A percentile compares a stretch with the other conserved stretches of the same genome.
phyloP scores from a whole-genome alignment of 179 eudicot genomes.

The Drosera spatulata region DNA sequence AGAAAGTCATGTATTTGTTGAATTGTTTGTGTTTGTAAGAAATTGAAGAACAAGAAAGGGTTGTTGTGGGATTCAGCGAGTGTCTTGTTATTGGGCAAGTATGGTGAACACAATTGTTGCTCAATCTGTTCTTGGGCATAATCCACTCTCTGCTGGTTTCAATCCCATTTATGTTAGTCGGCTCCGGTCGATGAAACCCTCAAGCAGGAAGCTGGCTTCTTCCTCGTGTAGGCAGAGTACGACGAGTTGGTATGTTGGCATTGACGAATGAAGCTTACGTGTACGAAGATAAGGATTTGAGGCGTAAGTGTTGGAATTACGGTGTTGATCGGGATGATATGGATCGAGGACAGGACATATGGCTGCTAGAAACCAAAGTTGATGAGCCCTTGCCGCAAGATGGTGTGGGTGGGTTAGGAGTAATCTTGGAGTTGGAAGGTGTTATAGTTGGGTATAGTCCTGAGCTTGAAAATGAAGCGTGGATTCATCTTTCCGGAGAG shows the following conservation, averaged over 20 bases:
- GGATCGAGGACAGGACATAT: constrained; percentile 48
- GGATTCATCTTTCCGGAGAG: constrained; percentile 74
- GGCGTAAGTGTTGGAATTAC: constrained; percentile 32
- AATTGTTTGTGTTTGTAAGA: too few relatives aligned
- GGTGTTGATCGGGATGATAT: constrained; percentile 22
- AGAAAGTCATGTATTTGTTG: too few relatives aligned
- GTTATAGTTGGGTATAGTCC: constrained; percentile 81
- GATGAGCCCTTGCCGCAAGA: constrained; percentile 67
- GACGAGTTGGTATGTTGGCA: constrained; percentile 11
- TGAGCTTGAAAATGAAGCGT: constrained; percentile 78
- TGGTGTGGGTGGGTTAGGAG: constrained; percentile 94
- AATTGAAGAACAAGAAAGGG: too few relatives aligned
- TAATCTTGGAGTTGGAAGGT: constrained; percentile 96
- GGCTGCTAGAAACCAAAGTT: constrained; percentile 79
- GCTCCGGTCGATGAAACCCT: constrained; percentile 10
- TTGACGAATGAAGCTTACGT: constrained; percentile 59
- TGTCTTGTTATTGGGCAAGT: constrained; percentile 9
- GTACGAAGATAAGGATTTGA: constrained; percentile 36
- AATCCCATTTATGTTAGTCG: constrained; percentile 10
- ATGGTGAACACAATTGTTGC: constrained; percentile 85
- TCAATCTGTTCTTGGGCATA: constrained; percentile 53
- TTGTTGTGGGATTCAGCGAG: too few relatives aligned
- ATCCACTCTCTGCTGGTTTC: constrained; percentile 33
- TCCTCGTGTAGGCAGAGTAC: constrained; percentile 11
- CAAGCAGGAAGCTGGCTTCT: constrained; percentile 16